phyloP scores from a whole-genome alignment of 495 filamentous ascomycete species.

The Xylaria scruposa region DNA sequence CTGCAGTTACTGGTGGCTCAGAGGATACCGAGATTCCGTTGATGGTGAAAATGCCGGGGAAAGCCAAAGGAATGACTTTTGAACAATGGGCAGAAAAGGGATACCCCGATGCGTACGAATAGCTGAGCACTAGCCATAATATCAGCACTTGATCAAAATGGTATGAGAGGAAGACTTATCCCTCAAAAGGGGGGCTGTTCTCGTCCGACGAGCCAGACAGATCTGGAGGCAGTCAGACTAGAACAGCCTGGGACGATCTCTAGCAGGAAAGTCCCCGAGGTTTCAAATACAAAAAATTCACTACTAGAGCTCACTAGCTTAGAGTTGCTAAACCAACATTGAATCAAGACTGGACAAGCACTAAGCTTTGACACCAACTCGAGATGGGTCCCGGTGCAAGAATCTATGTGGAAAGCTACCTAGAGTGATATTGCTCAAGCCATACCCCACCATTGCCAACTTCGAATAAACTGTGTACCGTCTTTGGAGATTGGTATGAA shows the following conservation, averaged over 20 bases:
- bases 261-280: constrained; percentile 46
- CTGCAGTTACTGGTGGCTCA: constrained; percentile 29
- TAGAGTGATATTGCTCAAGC: constrained; percentile 25
- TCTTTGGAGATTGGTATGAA: constrained; percentile 48
- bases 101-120: constrained; percentile 22
- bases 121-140: constrained; percentile 43
- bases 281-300: constrained; percentile 36
- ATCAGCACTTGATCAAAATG: constrained; percentile 24
- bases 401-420: constrained; percentile 19
- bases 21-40: constrained; percentile 33
- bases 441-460: constrained; percentile 27
- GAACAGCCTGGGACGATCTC: constrained; percentile 55
- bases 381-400: constrained; percentile 77
- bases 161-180: constrained; percentile 64
- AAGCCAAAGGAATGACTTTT: constrained; percentile 30
- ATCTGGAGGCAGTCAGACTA: constrained; percentile 26
- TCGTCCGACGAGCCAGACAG: constrained; percentile 41
- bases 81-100: constrained; percentile 33
- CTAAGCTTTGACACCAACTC: constrained; percentile 96
- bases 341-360: constrained; percentile 71
- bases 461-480: constrained; percentile 38
- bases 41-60: constrained; percentile 31
- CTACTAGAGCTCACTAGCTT: constrained; percentile 29
- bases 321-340: constrained; percentile 31
- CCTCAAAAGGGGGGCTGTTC: constrained; percentile 64